phyloP scores from a whole-genome alignment of 208 protist genomes.

The Phytomonas francai region DNA sequence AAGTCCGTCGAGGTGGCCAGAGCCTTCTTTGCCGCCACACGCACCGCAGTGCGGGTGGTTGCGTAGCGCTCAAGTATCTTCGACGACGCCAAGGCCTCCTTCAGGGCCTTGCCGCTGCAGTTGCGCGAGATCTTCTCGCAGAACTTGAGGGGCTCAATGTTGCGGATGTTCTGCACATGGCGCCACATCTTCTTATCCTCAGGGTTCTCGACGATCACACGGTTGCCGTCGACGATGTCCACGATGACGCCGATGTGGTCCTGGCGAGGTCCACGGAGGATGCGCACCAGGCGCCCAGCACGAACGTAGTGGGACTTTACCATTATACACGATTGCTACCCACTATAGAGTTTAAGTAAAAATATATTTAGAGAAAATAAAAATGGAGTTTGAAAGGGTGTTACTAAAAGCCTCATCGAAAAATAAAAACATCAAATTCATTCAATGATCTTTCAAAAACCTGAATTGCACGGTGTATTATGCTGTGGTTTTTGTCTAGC shows the following conservation, averaged over 20 bases:
- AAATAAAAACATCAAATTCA: conserved; percentile 2
- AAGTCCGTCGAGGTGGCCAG: conserved; percentile 81
- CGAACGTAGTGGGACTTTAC: conserved; percentile 58
- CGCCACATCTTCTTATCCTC: conserved; percentile 85
- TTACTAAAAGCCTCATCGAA: not conserved
- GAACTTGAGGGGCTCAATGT: conserved; percentile 83
- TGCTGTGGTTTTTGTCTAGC: not conserved
- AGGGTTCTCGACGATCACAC: conserved; percentile 87
- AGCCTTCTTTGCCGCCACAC: conserved; percentile 79
- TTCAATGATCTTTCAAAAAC: not conserved
- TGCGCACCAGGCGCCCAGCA: conserved; percentile 47
- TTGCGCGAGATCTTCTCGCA: conserved; percentile 49
- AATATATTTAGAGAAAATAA: conserved; percentile 6
- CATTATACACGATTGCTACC: conserved; percentile 27
- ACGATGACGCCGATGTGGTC: conserved; percentile 67
- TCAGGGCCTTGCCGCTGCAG: conserved; percentile 68
- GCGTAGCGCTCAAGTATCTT: conserved; percentile 85
- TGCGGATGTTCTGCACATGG: conserved; percentile 86
- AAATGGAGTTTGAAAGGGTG: conserved; percentile 2
- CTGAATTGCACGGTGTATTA: not conserved
- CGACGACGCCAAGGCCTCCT: conserved; percentile 51
- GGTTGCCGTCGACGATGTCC: conserved; percentile 87
- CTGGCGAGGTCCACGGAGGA: conserved; percentile 49
- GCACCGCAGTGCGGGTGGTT: conserved; percentile 65
- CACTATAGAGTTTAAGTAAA: not conserved